phyloP scores from a whole-genome alignment of 2,329 filamentous ascomycete genomes.

The Nannizziopsis barbatae region DNA sequence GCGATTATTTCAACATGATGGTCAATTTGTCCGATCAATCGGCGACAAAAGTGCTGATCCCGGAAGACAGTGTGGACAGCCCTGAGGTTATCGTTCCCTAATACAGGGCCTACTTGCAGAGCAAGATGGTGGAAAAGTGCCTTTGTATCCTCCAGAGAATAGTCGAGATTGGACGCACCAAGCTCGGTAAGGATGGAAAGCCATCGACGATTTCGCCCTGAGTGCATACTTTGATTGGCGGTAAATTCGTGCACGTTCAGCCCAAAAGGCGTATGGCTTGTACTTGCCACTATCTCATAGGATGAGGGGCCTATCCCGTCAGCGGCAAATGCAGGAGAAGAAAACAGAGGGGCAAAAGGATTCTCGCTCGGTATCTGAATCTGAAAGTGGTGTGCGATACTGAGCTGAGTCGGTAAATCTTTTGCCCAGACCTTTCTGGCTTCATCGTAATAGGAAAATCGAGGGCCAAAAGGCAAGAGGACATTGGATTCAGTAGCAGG shows the following conservation, averaged over 20 bases:
- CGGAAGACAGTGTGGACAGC: constrained; percentile 40
- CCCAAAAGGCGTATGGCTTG: constrained; percentile 36
- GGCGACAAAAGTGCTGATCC: constrained; percentile 41
- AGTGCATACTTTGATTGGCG: constrained; percentile 36
- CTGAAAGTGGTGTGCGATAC: background rate
- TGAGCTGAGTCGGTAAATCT: background rate
- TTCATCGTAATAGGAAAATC: constrained; percentile 1
- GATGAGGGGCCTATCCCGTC: constrained; percentile 31
- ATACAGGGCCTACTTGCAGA: constrained; percentile 44
- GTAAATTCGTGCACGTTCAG: constrained; percentile 41
- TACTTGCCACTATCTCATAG: constrained; percentile 36
- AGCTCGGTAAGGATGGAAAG: constrained; percentile 40
- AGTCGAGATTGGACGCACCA: constrained; percentile 47
- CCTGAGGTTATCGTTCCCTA: constrained; percentile 30
- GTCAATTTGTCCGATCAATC: constrained; percentile 40
- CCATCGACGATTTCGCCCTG: constrained; percentile 39
- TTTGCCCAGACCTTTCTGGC: background rate
- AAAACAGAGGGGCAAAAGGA: constrained; percentile 1
- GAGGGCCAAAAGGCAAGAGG: background rate
- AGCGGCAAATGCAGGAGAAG: constrained; percentile 4
- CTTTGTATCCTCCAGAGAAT: constrained; percentile 44
- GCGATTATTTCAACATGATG: constrained; percentile 38
- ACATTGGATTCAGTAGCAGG: background rate
- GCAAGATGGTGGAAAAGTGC: constrained; percentile 43
- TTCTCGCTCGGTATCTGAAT: background rate